Conservation (phyloP, 306 rosid species). For the Dalbergia cultrata region DNA sequence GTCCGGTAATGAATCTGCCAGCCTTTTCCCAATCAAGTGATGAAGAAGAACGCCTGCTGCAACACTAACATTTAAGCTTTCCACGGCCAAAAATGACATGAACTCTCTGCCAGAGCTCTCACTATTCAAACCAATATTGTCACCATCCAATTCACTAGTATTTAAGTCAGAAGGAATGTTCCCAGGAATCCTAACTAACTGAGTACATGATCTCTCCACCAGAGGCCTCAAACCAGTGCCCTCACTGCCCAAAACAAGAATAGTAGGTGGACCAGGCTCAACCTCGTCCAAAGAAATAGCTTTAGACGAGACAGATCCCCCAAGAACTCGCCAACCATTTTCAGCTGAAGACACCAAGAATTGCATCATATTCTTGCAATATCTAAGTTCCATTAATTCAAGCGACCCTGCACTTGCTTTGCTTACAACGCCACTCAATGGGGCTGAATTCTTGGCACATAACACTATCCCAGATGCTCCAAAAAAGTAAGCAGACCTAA, state of each 20-base stretch:
- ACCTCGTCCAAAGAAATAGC: constrained; percentile 74
- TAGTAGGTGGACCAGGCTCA: constrained; percentile 72
- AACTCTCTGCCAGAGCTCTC: constrained; percentile 67
- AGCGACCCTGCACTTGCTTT: constrained; percentile 98
- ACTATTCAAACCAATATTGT: constrained; percentile 47
- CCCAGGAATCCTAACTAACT: constrained; percentile 76
- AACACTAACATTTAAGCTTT: constrained; percentile 95
- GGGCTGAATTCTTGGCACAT: constrained; percentile 96
- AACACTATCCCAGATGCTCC: constrained; percentile 92
- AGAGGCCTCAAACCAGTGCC: constrained; percentile 95
- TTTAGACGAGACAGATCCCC: constrained; percentile 85
- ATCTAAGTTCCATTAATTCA: constrained; percentile 89
- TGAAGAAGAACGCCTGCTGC: constrained; percentile 98
- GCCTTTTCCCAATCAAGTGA: constrained; percentile 74
- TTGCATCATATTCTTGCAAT: constrained; percentile 97
- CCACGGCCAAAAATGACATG: constrained; percentile 87
- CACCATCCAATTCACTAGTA: constrained; percentile 56
- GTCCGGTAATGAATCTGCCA: constrained; percentile 38
- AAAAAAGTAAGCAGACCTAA: constrained; percentile 89
- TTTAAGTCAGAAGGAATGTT: constrained; percentile 60
- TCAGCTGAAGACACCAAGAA: constrained; percentile 87
- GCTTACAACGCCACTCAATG: constrained; percentile 92
- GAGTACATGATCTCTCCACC: constrained; percentile 94
- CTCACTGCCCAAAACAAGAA: constrained; percentile 95
- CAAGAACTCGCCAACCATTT: constrained; percentile 91